Conservation (phyloP, 768 basidiomycete species). For the Pisolithus orientalis region DNA sequence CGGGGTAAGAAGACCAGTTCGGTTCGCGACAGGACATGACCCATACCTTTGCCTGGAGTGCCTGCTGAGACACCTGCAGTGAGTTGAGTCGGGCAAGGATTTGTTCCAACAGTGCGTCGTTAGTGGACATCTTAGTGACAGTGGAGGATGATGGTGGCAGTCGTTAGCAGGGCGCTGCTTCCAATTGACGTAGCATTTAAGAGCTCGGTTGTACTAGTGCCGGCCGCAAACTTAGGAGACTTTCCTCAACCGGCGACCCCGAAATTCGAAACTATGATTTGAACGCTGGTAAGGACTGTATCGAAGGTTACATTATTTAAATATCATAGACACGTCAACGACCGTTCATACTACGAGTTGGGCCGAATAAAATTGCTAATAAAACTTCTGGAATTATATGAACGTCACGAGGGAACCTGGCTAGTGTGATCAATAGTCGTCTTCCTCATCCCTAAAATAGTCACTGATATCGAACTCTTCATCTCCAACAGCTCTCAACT, state of each 20-base stretch:
- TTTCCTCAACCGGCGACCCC: too few relatives aligned
- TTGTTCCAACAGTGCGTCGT: conserved; percentile 60
- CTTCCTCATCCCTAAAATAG: conserved; percentile 8
- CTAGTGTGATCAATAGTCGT: background rate
- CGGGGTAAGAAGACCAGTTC: background rate
- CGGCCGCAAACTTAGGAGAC: too few relatives aligned
- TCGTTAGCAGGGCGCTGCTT: background rate
- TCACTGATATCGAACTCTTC: conserved; percentile 13
- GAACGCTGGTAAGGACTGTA: background rate
- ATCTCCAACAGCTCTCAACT: background rate
- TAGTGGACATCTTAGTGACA: conserved; percentile 16
- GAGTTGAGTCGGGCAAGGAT: conserved; percentile 67
- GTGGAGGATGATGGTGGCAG: conserved; percentile 3
- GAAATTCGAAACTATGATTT: too few relatives aligned
- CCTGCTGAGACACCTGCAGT: conserved; percentile 70
- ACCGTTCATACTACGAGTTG: background rate
- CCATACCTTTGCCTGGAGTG: conserved; percentile 70
- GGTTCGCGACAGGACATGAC: background rate
- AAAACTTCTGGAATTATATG: background rate
- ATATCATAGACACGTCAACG: too few relatives aligned
- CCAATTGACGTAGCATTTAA: background rate
- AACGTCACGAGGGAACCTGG: too few relatives aligned
- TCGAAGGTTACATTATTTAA: background rate
- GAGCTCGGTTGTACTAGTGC: background rate
- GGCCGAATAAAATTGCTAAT: background rate